Evolutionary conservation across 2,329 filamentous ascomycete genomes (phyloP), one percentile per base, ranked within the genome.

Genomic region (Clarireedia monteithiana): DNA sequence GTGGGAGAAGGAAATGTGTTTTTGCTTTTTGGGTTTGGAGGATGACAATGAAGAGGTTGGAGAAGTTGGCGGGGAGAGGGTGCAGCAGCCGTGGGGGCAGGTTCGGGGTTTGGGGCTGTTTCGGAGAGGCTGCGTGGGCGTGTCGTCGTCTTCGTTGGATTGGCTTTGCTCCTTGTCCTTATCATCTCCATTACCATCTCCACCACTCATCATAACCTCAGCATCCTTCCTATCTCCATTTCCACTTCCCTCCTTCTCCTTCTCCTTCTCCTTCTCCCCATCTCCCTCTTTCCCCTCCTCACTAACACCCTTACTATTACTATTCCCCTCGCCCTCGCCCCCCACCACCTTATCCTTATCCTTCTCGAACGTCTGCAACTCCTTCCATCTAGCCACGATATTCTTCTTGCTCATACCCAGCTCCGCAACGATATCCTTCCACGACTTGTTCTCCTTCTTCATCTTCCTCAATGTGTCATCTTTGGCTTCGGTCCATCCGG

Each of bases 401-500:
- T 61, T 58, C 14, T 59, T 59, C 45, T 64, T 62, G 24, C 27
- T 44, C 9, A 50, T 42, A 4, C 52, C 50, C 2, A 59, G 14
- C 20, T 48, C 62, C 5, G 42, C 40, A 3, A 56, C 53, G 27
- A 67, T 66, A 5, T 63, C 60, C 48, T 63, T 64, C 63, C 63
- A 65, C 12, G 57, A 50, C 42, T 62, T 60, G 5, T 63, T 64
- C 10, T 57, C 58, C 6, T 50, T 56, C 56, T 68, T 67, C 62
- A 67, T 62, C 4, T 58, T 49, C 15, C 53, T 57, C 34, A 68
- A 59, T 45, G 59, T 62, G 2, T 47, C 48, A 38, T 68, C 66
- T 60, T 68, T 60, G n/a, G 59, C 60, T n/a, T 47, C 24, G 2
- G 61, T 65, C 64, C 64, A 67, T 40, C 26, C 54, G n/a, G 38